A percentile compares a stretch with the other conserved stretches of the same genome.
phyloP scores from a whole-genome alignment of 192 early-diverging fungal genomes.

The Chytriomyces sp. region DNA sequence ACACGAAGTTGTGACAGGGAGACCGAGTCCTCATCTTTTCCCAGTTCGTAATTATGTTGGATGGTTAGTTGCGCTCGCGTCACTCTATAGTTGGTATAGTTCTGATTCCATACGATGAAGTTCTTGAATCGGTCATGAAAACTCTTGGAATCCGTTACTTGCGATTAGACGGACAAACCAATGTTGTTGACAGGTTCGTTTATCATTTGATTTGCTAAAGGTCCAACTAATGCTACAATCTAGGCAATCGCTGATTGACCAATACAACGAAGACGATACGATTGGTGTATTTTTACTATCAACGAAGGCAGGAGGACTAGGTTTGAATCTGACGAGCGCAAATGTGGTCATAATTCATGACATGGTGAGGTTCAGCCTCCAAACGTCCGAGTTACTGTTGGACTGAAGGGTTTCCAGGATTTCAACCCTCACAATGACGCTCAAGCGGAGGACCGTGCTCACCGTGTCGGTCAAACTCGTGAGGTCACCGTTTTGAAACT shows the following conservation, averaged over 20 bases:
- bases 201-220: conserved; percentile 6
- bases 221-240: not conserved
- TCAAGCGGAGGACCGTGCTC: conserved; percentile 81
- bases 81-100: not conserved
- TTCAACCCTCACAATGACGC: conserved; percentile 80
- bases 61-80: conserved; percentile 24
- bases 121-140: conserved; percentile 49
- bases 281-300: conserved; percentile 81
- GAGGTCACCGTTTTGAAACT: conserved; percentile 78
- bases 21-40: conserved; percentile 53
- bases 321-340: conserved; percentile 92
- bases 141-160: conserved; percentile 40
- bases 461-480: conserved; percentile 79
- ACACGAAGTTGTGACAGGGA: conserved; percentile 29
- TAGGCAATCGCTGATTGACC: conserved; percentile 70
- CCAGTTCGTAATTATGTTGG: conserved; percentile 62
- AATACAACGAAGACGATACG: conserved; percentile 68
- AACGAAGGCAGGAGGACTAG: conserved; percentile 96
- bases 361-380: conserved; percentile 25
- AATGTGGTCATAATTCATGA: conserved; percentile 93
- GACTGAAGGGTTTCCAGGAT: conserved; percentile 48
- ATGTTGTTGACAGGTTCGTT: conserved; percentile 33
- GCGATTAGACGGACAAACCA: conserved; percentile 42
- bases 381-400: not conserved
- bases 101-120: not conserved